Base-by-base conservation (phyloP, 768 basidiomycete genomes). In the Boletus reticulatus region DNA sequence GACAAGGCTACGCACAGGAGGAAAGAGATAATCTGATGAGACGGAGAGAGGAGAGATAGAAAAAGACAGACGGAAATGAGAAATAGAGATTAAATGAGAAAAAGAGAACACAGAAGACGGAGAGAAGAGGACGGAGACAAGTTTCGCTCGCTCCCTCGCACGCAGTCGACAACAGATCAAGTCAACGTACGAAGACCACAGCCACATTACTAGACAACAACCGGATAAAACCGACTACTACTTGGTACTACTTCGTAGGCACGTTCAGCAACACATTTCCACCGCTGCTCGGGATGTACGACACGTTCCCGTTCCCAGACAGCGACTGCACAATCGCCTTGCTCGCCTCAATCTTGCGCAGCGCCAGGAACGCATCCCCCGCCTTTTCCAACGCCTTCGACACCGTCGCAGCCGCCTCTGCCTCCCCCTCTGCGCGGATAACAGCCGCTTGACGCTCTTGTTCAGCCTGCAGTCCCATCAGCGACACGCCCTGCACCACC, bases 361-460 rank as follows among this genome's bases (percentile, higher is more conserved):
- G 84, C 56, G 92, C 86, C 49, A 99, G 85, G 74, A 99, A 96
- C 32, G 92, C 95, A 65, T 97, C 95, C 10, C 96, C 96, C 2
- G 97, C 96, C 77, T 87, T 91, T 67, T 92, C 89, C 68, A 99
- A 75, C 22, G 97, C 91, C 56, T 78, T 81, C 17, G 93, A 95
- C 67, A 99, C 96, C 50, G 94, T 96, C 57, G 85, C 76, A 2
- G 97, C 97, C 6, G 97, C 97, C 75, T 98, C 95, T 2, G 96
- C 97, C 77, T 99, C 96, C 50, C 97, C 97, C 72, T 99, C 96
- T 1, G 97, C 97, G 44, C 97, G 85, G 53, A 99, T 98, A 56
- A 99, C 95, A 1, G 94, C 90, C 0, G 97, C 97, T 78, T 98
- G 95, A 57, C 95, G 86, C 72, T 99, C 97, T 88, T 99, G 97